phyloP scores from a whole-genome alignment of 2,329 filamentous ascomycete species.

The Microsporum audouinii region DNA sequence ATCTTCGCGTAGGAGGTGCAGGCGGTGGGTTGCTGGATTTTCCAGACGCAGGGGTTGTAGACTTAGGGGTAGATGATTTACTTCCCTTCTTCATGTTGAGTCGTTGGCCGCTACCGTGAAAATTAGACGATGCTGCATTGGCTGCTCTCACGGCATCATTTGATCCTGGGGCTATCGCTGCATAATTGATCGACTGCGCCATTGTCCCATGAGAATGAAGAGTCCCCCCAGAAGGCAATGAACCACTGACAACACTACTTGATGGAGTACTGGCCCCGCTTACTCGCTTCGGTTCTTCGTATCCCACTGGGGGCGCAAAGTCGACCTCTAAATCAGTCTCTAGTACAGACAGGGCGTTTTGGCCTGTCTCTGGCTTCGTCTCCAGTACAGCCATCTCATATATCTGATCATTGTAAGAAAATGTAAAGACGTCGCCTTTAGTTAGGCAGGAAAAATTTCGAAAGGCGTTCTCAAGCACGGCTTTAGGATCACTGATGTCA shows the following conservation, averaged over 20 bases:
- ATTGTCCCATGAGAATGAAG: conserved; percentile 82
- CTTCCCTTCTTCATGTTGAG: conserved; percentile 71
- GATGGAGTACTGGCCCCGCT: conserved; percentile 82
- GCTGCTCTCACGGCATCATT: conserved; percentile 52
- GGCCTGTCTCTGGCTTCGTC: conserved; percentile 72
- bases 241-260: conserved; percentile 44
- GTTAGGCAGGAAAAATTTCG: conserved; percentile 90
- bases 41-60: conserved; percentile 59
- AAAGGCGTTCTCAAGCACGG: conserved; percentile 92
- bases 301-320: conserved; percentile 86
- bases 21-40: conserved; percentile 36
- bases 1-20: conserved; percentile 37
- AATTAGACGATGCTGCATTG: conserved; percentile 60
- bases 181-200: conserved; percentile 97
- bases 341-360: conserved; percentile 79
- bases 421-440: conserved; percentile 89
- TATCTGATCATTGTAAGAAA: conserved; percentile 87
- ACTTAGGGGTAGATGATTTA: conserved; percentile 61
- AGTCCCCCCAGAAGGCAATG: conserved; percentile 56
- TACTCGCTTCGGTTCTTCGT: conserved; percentile 68
- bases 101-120: conserved; percentile 67
- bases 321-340: conserved; percentile 96
- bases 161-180: conserved; percentile 70
- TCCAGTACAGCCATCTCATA: conserved; percentile 91
- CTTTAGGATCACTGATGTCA: conserved; percentile 93